Percentiles rank a stretch among this genome's conserved stretches.
phyloP scores from a whole-genome alignment of 192 early-diverging fungal genomes.

The Umbelopsis sp. region DNA sequence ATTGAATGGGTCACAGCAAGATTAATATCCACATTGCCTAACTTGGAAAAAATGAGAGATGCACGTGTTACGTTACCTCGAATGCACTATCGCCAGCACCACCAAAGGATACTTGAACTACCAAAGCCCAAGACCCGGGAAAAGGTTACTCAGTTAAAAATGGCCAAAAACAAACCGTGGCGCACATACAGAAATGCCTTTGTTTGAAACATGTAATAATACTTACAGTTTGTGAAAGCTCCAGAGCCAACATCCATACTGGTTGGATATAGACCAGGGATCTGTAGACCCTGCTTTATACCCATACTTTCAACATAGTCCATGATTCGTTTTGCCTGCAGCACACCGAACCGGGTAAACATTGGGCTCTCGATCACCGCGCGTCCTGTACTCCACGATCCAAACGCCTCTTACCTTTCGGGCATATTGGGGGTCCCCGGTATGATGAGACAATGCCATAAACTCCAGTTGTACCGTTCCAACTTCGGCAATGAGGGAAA shows the following conservation, averaged over 20 bases:
- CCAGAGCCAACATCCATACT: slow-evolving; percentile 42
- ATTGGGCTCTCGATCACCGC: neutral
- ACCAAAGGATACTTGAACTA: slow-evolving; percentile 38
- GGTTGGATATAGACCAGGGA: slow-evolving; percentile 69
- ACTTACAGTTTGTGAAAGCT: slow-evolving; percentile 35
- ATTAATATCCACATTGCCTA: neutral
- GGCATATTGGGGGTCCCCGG: slow-evolving; percentile 68
- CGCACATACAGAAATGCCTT: too few species aligned
- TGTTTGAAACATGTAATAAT: neutral
- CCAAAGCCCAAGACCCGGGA: slow-evolving; percentile 22
- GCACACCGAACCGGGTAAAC: neutral
- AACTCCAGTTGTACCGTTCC: slow-evolving; percentile 76
- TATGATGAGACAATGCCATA: slow-evolving; percentile 77
- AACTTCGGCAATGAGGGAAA: slow-evolving; percentile 11
- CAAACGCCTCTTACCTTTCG: slow-evolving; percentile 43
- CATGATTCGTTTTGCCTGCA: slow-evolving; percentile 37
- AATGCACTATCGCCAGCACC: slow-evolving; percentile 59
- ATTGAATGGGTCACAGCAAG: neutral
- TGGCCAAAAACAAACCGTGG: too few species aligned
- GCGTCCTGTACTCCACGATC: too few species aligned
- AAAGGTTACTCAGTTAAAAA: neutral
- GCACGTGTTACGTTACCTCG: slow-evolving; percentile 47
- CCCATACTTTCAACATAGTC: slow-evolving; percentile 33
- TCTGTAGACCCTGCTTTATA: slow-evolving; percentile 30
- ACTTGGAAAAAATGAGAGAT: neutral